phyloP scores from a whole-genome alignment of 2,329 filamentous ascomycete genomes.

The Zalaria obscura region DNA sequence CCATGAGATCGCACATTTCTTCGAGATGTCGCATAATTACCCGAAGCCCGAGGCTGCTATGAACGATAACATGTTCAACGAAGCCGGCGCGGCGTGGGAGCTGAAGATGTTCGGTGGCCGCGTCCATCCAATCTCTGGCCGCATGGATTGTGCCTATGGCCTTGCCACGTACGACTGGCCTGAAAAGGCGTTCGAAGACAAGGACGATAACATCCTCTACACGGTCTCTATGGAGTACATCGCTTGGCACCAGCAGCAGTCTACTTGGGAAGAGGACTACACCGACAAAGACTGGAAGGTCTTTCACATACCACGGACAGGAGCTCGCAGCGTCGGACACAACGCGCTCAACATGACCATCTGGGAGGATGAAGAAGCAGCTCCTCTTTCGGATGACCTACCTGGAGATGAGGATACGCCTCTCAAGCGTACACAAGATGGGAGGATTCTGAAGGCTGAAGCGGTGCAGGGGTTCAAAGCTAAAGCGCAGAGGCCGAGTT shows the following conservation, averaged over 20 bases:
- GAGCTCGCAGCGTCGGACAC: slow-evolving; percentile 20
- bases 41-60: slow-evolving; percentile 13
- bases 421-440: no score
- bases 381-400: neutral
- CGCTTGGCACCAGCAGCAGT: slow-evolving; percentile 21
- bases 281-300: slow-evolving; percentile 10
- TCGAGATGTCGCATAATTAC: slow-evolving; percentile 20
- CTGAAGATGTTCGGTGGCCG: slow-evolving; percentile 23
- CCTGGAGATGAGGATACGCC: no score
- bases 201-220: slow-evolving; percentile 22
- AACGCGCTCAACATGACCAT: slow-evolving; percentile 24
- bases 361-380: slow-evolving; percentile 24
- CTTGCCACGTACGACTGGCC: slow-evolving; percentile 21
- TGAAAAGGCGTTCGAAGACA: slow-evolving; percentile 8
- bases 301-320: slow-evolving; percentile 24
- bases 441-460: no score
- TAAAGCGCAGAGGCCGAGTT: slow-evolving; percentile 10
- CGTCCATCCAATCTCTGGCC: slow-evolving; percentile 22
- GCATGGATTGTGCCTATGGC: slow-evolving; percentile 24
- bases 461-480: neutral
- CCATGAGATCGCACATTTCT: slow-evolving; percentile 26
- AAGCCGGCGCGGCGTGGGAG: slow-evolving; percentile 24
- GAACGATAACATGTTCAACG: slow-evolving; percentile 24
- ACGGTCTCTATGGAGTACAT: slow-evolving; percentile 26
- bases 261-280: slow-evolving; percentile 20